Conservation (phyloP, 805 yeast species). For the Scheffersomyces coipomensis region DNA sequence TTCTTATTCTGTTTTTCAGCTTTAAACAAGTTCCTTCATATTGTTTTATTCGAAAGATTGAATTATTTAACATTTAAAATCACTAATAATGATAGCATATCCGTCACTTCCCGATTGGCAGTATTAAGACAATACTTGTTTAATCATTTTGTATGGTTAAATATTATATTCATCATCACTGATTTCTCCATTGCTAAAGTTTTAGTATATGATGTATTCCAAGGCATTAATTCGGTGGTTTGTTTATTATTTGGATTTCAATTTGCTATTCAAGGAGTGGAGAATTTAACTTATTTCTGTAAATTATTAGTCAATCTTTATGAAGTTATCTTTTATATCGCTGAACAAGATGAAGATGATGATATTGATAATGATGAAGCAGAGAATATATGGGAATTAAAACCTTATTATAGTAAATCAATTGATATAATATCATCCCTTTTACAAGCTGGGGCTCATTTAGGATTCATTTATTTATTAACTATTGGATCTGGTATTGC, state of each 20-base stretch:
- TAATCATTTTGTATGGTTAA: constrained; percentile 37
- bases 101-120: constrained; percentile 8
- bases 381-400: constrained; percentile 73
- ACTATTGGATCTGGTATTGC: constrained; percentile 28
- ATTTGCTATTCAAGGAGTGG: constrained; percentile 62
- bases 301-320: constrained; percentile 51
- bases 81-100: constrained; percentile 20
- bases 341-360: constrained; percentile 4
- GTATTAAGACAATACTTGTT: constrained; percentile 32
- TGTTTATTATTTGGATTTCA: constrained; percentile 75
- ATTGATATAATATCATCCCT: constrained; percentile 54
- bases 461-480: constrained; percentile 32
- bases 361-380: constrained; percentile 29
- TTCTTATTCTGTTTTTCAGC: constrained; percentile 31
- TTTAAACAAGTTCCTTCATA: constrained; percentile 66
- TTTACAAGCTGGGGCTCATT: constrained; percentile 26
- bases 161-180: constrained; percentile 41
- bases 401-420: constrained; percentile 55
- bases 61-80: constrained; percentile 35
- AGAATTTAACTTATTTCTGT: constrained; percentile 44
- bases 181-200: constrained; percentile 55
- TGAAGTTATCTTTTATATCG: constrained; percentile 47
- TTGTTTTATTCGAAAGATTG: constrained; percentile 60
- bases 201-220: constrained; percentile 56
- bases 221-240: constrained; percentile 50